Evolutionary conservation across 1,139 yeast species (phyloP).

Genomic region (Taiozyma onychis): DNA sequence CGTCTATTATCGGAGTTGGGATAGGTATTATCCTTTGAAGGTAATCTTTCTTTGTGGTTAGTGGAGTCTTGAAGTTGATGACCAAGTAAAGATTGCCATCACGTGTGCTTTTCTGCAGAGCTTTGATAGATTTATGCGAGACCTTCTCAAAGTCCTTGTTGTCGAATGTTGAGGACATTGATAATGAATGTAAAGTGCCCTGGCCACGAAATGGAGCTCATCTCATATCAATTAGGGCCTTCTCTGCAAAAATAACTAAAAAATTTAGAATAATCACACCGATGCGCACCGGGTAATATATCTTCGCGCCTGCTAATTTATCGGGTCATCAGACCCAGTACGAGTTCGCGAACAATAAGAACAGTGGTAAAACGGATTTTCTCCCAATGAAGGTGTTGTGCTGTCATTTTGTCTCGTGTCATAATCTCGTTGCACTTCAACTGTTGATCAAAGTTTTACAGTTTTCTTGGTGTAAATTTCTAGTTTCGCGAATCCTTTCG

Average conservation of each 20-base stretch:
- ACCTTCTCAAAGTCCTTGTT: conserved; percentile 5
- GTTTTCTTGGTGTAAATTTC: not conserved
- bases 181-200: not conserved
- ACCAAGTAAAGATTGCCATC: conserved; percentile 38
- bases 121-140: conserved; percentile 23
- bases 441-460: not conserved
- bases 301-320: not conserved
- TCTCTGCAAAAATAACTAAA: not conserved
- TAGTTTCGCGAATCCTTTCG: not conserved
- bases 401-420: not conserved
- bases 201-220: not conserved
- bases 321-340: not conserved
- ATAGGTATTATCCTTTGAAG: conserved; percentile 64
- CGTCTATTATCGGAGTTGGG: conserved; percentile 32
- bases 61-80: conserved; percentile 46
- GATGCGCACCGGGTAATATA: not conserved
- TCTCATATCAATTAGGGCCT: not conserved
- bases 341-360: not conserved
- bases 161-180: not conserved
- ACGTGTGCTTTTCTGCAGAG: conserved; percentile 32
- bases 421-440: not conserved
- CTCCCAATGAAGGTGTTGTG: not conserved
- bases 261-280: not conserved
- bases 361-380: not conserved
- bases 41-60: conserved; percentile 46